A percentile compares a stretch with the other conserved stretches of the same genome.
Conservation (phyloP, 495 filamentous ascomycete species). For the Penicillium crystallinum region DNA sequence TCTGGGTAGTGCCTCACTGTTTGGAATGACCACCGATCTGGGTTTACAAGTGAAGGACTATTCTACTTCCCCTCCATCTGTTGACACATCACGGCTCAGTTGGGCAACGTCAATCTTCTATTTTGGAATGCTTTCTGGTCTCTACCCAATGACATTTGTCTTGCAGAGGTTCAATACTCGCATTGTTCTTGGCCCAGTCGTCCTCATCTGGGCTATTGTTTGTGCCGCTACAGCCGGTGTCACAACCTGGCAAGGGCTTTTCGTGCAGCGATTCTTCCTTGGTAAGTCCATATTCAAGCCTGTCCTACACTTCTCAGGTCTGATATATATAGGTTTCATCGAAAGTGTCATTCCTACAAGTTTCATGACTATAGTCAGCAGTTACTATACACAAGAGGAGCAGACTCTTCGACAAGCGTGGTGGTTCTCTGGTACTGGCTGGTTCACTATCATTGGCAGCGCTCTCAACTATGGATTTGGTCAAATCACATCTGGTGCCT, state of each 20-base stretch:
- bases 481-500: conserved; percentile 50
- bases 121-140: conserved; percentile 69
- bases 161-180: conserved; percentile 61
- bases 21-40: conserved; percentile 71
- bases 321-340: conserved; percentile 47
- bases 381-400: conserved; percentile 65
- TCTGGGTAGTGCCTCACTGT: conserved; percentile 63
- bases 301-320: neutral
- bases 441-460: conserved; percentile 63
- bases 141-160: conserved; percentile 66
- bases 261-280: conserved; percentile 65
- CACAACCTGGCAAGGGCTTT: conserved; percentile 58
- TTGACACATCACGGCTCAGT: conserved; percentile 57
- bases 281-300: conserved; percentile 17
- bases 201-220: conserved; percentile 61
- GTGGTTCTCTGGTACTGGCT: conserved; percentile 64
- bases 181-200: conserved; percentile 56
- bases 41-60: conserved; percentile 47
- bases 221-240: conserved; percentile 67
- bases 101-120: conserved; percentile 79
- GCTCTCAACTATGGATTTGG: conserved; percentile 67
- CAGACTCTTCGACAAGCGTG: conserved; percentile 61
- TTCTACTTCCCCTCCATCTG: conserved; percentile 49
- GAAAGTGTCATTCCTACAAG: conserved; percentile 64
- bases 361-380: conserved; percentile 61